These are phyloP conservation scores for Rhododendron vialii DNA, from an alignment of 148 eudicot genomes.

Conservation along the genomic window DNA sequence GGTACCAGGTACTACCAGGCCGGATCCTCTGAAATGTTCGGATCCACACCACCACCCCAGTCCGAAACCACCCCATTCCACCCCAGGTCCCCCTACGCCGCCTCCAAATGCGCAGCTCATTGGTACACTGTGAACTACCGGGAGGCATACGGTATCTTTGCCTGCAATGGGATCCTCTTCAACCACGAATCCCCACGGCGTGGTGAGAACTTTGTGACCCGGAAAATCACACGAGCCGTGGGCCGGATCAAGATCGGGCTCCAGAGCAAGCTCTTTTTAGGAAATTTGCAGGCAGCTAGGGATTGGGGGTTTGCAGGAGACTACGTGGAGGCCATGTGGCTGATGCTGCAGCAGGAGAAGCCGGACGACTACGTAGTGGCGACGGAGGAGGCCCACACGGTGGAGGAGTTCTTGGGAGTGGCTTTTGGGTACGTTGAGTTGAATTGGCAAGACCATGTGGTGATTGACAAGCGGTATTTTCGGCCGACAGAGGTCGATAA, in stretches of 20 bases:
- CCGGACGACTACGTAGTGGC: constrained; percentile 96
- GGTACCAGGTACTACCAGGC: constrained; percentile 66
- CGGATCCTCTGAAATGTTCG: constrained; percentile 96
- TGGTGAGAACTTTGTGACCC: constrained; percentile 93
- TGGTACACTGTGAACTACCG: constrained; percentile 97
- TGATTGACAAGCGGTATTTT: constrained; percentile 82
- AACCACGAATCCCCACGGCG: constrained; percentile 93
- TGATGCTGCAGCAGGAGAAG: constrained; percentile 98
- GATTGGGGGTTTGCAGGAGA: constrained; percentile 99
- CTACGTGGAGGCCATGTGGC: constrained; percentile 98
- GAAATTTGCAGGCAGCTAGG: constrained; percentile 78
- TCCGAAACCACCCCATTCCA: constrained; percentile 76
- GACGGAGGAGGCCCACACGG: constrained; percentile 88
- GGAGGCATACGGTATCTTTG: constrained; percentile 84
- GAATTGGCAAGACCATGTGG: constrained; percentile 86
- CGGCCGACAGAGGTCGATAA: constrained; percentile 98
- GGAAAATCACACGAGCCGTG: constrained; percentile 91
- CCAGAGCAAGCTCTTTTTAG: constrained; percentile 81
- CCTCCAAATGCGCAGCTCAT: constrained; percentile 81
- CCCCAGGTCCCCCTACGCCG: constrained; percentile 92
- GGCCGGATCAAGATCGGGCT: constrained; percentile 89
- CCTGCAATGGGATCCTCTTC: constrained; percentile 88
- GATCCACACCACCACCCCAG: constrained; percentile 88
- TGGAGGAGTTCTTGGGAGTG: constrained; percentile 77
- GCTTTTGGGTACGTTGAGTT: constrained; percentile 80